Base-by-base conservation (phyloP, 805 yeast genomes). In the Saturnispora bothae region DNA sequence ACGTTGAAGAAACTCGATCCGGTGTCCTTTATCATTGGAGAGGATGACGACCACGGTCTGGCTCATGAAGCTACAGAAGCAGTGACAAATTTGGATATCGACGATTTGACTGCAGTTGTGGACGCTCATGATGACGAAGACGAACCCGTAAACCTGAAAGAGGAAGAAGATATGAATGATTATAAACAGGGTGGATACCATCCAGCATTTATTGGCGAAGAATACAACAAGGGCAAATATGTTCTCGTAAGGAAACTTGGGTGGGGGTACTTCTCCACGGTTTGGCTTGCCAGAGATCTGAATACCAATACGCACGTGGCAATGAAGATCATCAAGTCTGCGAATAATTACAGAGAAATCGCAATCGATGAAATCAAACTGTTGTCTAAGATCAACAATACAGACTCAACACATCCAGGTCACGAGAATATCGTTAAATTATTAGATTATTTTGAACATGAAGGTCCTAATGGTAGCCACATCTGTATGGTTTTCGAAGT, bases 231-330 rank as follows among this genome's bases (percentile, higher is more conserved):
- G 40, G 51, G 48, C 7, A 73, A 83, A 42, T 92, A 92, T 56
- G 68, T 78, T 2, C 60, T 92, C 34, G 88, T 83, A 22, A 73
- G 97, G 43, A 92, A 92, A 55, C 65, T 92, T 4, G 99, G 99
- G 1, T 92, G 99, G 99, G 99, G 99, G 26, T 96, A 92, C 60
- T 92, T 92, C 55, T 80, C 94, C 20, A 92, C 95, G 1, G 96
- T 84, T 17, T 88, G 96, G 96, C 65, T 83, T 21, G 97, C 96
- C 4, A 69, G 63, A 43, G 66, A 64, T 36, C 78, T 74, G 41
- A 67, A 64, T 44, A 63, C 66, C 39, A 67, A 71, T 43, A 63
- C 71, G 34, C 95, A 83, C 54, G 97, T 92, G 17, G 98, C 98
- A 2, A 71, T 92, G 70, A 92, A 92, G 57, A 80, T 92, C 48